Evolutionary conservation across 257 asterid genomes (phyloP).

Genomic region (Mitragyna speciosa): DNA sequence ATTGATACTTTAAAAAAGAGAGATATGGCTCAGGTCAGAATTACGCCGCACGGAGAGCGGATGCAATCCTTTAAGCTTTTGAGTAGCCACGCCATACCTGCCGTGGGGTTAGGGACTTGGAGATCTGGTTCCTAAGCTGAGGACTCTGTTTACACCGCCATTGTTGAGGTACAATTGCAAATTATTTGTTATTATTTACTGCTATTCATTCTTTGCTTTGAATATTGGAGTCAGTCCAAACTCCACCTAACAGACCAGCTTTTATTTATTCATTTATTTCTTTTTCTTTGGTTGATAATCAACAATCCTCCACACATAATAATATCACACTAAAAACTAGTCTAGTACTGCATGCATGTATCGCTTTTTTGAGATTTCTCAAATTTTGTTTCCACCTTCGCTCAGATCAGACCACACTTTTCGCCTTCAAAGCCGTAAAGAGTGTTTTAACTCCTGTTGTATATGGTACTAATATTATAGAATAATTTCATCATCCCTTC

Average conservation of each 20-base stretch:
- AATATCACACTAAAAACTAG: too few species aligned
- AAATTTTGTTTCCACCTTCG: too few species aligned
- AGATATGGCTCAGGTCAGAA: constrained; percentile 57
- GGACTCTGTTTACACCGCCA: constrained; percentile 47
- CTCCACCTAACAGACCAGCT: too few species aligned
- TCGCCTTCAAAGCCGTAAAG: too few species aligned
- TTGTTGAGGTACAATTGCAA: constrained; percentile 38
- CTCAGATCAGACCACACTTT: neutral
- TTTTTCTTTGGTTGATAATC: too few species aligned
- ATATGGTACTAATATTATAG: too few species aligned
- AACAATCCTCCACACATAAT: too few species aligned
- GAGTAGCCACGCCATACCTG: constrained; percentile 58
- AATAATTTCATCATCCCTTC: too few species aligned
- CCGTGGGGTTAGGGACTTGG: constrained; percentile 76
- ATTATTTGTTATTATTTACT: neutral
- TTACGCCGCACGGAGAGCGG: constrained; percentile 34
- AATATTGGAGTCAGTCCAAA: too few species aligned
- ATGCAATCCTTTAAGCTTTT: constrained; percentile 32
- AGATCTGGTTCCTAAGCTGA: constrained; percentile 38
- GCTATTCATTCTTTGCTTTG: too few species aligned
- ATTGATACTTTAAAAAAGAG: neutral
- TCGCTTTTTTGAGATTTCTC: neutral
- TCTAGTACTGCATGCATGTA: neutral
- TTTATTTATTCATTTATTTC: too few species aligned
- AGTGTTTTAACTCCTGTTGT: too few species aligned